A percentile compares a stretch with the other conserved stretches of the same genome.
Conservation (phyloP, 805 yeast genomes). For the Starmerella ratchasimensis region DNA sequence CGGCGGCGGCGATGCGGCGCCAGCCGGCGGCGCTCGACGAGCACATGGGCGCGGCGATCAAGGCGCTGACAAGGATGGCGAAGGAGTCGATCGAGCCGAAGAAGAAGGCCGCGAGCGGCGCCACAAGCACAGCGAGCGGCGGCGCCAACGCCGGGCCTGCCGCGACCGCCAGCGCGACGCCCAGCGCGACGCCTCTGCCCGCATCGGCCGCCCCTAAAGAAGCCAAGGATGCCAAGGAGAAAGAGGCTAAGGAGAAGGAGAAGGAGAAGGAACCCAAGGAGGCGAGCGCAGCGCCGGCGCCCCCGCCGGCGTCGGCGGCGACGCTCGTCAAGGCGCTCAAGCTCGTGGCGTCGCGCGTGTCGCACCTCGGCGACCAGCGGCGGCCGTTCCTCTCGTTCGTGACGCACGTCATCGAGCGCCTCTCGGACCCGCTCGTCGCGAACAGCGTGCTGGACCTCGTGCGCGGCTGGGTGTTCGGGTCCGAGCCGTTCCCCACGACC, state of each 20-base stretch:
- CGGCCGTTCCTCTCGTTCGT: conserved; percentile 72
- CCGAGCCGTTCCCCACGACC: conserved; percentile 79
- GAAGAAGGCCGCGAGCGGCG: conserved; percentile 2
- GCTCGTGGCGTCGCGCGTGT: conserved; percentile 65
- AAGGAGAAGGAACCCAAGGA: neutral
- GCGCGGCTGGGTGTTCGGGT: conserved; percentile 70
- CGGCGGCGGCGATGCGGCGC: conserved; percentile 50
- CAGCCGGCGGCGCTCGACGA: conserved; percentile 65
- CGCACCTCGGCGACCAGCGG: conserved; percentile 84
- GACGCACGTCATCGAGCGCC: conserved; percentile 82
- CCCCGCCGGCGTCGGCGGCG: conserved; percentile 10
- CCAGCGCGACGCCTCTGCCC: neutral
- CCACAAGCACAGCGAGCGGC: neutral
- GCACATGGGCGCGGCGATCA: conserved; percentile 61
- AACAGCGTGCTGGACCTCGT: conserved; percentile 65
- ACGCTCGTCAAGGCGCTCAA: conserved; percentile 57
- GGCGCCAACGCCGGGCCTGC: neutral
- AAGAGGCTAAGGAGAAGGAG: too few relatives aligned
- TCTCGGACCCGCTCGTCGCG: conserved; percentile 62
- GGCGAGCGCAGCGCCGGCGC: neutral
- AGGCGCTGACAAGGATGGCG: conserved; percentile 43
- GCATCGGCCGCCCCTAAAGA: neutral
- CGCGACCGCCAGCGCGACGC: neutral
- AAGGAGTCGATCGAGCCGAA: conserved; percentile 9
- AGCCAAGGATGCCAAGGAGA: too few relatives aligned